Base-by-base conservation (phyloP, 1,284 basidiomycete genomes). In the Ganoderma lucidum region DNA sequence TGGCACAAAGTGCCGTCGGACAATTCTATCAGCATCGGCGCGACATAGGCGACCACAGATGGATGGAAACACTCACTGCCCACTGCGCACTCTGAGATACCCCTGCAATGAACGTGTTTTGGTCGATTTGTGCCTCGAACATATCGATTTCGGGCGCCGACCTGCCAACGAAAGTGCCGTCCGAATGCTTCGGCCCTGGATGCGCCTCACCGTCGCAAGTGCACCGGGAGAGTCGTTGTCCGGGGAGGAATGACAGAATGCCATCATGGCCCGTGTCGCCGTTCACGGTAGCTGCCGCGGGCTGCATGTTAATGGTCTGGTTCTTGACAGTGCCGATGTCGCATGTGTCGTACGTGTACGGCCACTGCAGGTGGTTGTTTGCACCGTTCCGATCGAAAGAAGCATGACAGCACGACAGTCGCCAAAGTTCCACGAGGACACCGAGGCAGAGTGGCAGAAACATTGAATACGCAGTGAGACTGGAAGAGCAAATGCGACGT, bases 61-160 rank as follows among this genome's bases (percentile, higher is more conserved):
- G 0, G 37, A 53, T 60, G 17, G 30, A 35, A 55, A 8, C 12
- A 83, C 88, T 77, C 72, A 90, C 76, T 59, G 86, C 88, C 88
- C 87, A 92, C 78, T 91, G 90, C 1, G 86, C 84, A 3, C 87
- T 88, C 74, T 89, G 85, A 10, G 89, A 91, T 2, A 89, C 88
- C 77, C 88, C 85, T 9, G 85, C 87, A 14, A 76, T 71, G 19
- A 86, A 71, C 23, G 85, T 85, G 17, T 79, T 72, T 44, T 81
- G 78, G 51, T 84, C 82, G 32, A 89, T 80, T 79, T 88, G 86
- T 42, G 92, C 93, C 80, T 94, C 93, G 72, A 94, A 87, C 59
- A 94, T 81, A 78, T 94, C 92, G 70, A 94, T 93, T 77, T 94
- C 93, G 0, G 93, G 93, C 2, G 93, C 91, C 0, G 88, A 83